Conservation (phyloP, 331 rosid species). For the Rhamnella rubrinervis region DNA sequence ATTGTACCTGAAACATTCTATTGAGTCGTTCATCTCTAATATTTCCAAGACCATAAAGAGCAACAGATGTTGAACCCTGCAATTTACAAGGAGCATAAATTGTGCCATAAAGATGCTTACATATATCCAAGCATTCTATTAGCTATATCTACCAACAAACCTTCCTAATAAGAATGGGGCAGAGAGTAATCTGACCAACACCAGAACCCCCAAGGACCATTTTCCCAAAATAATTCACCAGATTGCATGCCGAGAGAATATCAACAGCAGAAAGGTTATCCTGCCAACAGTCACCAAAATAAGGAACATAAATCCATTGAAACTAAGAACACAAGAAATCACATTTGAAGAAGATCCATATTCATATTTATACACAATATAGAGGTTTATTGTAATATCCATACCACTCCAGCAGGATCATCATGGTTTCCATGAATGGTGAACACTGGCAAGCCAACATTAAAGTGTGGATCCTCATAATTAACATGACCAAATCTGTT, state of each 20-base stretch:
- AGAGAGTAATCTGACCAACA: conserved; percentile 81
- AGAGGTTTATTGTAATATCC: conserved; percentile 22
- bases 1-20: conserved; percentile 89
- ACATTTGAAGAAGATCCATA: not conserved
- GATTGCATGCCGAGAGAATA: conserved; percentile 91
- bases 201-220: conserved; percentile 95
- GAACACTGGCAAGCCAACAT: conserved; percentile 95
- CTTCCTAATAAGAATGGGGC: conserved; percentile 89
- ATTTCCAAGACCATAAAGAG: conserved; percentile 91
- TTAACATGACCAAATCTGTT: conserved; percentile 95
- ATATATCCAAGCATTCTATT: conserved; percentile 14
- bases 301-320: conserved; percentile 6
- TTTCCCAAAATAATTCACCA: conserved; percentile 93
- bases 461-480: conserved; percentile 96
- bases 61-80: conserved; percentile 88
- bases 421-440: conserved; percentile 98
- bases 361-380: not conserved
- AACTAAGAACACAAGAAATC: conserved; percentile 10
- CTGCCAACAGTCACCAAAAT: conserved; percentile 45
- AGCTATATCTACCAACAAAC: conserved; percentile 42
- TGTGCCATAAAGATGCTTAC: conserved; percentile 18
- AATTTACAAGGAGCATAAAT: conserved; percentile 25
- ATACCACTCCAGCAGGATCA: conserved; percentile 99
- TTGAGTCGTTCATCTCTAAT: conserved; percentile 93
- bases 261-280: conserved; percentile 96